phyloP scores from a whole-genome alignment of 1,139 yeast genomes.

The Magnusiomyces clavatus region DNA sequence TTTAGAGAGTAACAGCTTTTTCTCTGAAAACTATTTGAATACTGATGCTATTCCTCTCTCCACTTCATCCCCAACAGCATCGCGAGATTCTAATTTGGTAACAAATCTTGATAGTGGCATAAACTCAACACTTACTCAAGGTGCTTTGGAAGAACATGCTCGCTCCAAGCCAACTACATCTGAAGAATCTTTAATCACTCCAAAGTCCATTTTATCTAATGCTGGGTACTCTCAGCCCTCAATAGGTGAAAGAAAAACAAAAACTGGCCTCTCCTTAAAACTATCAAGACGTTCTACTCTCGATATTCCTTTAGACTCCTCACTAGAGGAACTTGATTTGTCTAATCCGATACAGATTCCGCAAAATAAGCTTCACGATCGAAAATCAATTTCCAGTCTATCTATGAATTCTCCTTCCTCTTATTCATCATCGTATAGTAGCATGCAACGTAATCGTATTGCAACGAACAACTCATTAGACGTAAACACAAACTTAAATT shows the following conservation, averaged over 20 bases:
- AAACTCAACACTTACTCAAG: no score
- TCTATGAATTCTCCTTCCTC: conserved; percentile 5
- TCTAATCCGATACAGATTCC: conserved; percentile 2
- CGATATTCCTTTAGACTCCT: conserved; percentile 2
- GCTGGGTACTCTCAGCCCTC: neutral
- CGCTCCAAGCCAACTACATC: no score
- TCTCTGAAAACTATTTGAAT: conserved; percentile 22
- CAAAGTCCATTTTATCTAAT: conserved; percentile 10
- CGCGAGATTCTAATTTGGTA: neutral
- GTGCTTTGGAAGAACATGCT: no score
- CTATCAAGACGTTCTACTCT: neutral
- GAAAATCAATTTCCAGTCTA: conserved; percentile 1
- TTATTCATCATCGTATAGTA: conserved; percentile 8
- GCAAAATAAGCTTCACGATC: neutral
- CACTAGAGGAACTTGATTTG: conserved; percentile 5
- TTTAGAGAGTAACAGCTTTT: conserved; percentile 12
- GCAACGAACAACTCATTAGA: conserved; percentile 7
- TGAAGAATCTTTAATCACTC: conserved; percentile 5
- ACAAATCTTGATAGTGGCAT: no score
- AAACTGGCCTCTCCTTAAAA: no score
- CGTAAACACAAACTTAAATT: conserved; percentile 10
- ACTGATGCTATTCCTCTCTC: conserved; percentile 19
- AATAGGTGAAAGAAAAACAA: no score
- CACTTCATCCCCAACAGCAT: conserved; percentile 1
- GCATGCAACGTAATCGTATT: conserved; percentile 13